Evolutionary conservation across 768 basidiomycete species (phyloP).

Genomic region (Termitomyces sp.): DNA sequence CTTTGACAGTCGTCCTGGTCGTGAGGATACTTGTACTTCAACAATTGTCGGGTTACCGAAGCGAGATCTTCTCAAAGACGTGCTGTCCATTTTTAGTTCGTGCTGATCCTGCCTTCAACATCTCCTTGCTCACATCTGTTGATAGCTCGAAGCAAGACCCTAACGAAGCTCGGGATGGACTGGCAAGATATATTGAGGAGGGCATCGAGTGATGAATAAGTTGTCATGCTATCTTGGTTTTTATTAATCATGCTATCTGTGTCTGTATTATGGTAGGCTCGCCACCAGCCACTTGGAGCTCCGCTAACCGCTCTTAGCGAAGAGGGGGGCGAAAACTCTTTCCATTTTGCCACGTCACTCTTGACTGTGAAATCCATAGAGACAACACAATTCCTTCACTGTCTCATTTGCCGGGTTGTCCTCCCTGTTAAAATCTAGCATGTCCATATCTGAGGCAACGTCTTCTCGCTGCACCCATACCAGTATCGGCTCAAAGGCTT

Average conservation of each 20-base stretch:
- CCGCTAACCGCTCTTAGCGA: not conserved
- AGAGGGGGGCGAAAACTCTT: not conserved
- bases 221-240: not conserved
- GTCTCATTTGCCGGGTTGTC: too few species aligned
- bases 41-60: slow-evolving; percentile 68
- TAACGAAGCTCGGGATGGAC: slow-evolving; percentile 69
- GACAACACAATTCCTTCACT: not conserved
- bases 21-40: slow-evolving; percentile 63
- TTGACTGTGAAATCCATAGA: not conserved
- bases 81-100: slow-evolving; percentile 74
- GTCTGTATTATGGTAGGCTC: not conserved
- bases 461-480: too few species aligned
- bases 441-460: too few species aligned
- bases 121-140: not conserved
- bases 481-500: too few species aligned
- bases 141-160: slow-evolving; percentile 66
- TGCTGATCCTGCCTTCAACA: slow-evolving; percentile 1
- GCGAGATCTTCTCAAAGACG: slow-evolving; percentile 79
- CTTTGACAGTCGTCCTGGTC: slow-evolving; percentile 56
- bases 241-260: not conserved
- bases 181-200: slow-evolving; percentile 82
- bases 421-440: too few species aligned
- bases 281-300: not conserved
- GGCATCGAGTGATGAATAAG: slow-evolving; percentile 46
- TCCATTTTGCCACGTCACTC: not conserved